Evolutionary conservation across 2,329 filamentous ascomycete species (phyloP), one percentile per base, ranked within the genome.

Genomic region (Colletotrichum magnum): DNA sequence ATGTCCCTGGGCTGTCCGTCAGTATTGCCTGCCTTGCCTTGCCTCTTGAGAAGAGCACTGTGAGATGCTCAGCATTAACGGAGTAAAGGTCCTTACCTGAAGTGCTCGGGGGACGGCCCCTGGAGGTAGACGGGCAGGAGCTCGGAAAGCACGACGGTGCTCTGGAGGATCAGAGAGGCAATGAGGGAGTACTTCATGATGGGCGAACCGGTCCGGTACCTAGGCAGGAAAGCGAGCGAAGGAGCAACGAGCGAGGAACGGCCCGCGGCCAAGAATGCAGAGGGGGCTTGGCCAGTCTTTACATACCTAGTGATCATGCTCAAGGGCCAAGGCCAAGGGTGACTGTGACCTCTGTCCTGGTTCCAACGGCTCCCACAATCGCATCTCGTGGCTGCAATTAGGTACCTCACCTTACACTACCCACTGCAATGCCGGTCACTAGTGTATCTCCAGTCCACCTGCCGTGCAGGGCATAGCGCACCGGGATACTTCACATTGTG

Each of bases 101-200:
- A 64, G 60, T 51, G 48, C 26, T 41, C 45, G 15, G 65, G 65
- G 15, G 65, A 58, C 24, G 60, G 65, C 12, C 53, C 65, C 16
- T 58, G 52, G 2, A 68, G 26, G 21, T 68, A 68, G 5, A 68
- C 64, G 16, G 64, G 64, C 39, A 68, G 45, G 12, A 68, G 52
- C 45, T 68, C 64, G 9, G 32, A 52, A 12, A 68, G 65, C 39
- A 68, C 65, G 2, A 68, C 47, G 28, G 53, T 64, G 53, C 59
- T 64, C 53, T 64, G 59, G 13, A 68, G 39, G 9, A 68, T 48
- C 59, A 68, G 59, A 58, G 60, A 64, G 36, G 60, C 65, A 24
- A 64, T 58, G 45, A 68, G 53, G 47, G 59, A 64, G 59, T 64
- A 64, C 65, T 68, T 64, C 59, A 68, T 68, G 26, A 16, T 53